Evolutionary conservation across 768 basidiomycete species (phyloP).

Genomic region (Megacollybia marginata): DNA sequence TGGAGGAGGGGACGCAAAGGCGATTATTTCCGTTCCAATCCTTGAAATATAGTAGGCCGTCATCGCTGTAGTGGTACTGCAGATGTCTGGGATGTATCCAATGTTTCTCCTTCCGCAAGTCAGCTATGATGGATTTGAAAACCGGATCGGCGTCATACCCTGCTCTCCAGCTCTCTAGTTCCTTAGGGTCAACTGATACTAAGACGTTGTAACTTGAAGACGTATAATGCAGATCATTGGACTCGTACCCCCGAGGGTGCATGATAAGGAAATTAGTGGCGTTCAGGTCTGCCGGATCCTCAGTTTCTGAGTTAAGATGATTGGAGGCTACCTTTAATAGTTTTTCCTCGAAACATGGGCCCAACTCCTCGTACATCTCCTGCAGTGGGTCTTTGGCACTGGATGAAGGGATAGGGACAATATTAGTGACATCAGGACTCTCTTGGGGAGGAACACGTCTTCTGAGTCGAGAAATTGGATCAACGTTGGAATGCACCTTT

Average conservation of each 20-base stretch:
- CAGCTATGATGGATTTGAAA: background rate
- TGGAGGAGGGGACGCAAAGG: background rate
- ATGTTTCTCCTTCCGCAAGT: background rate
- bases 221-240: background rate
- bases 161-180: background rate
- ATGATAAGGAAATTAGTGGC: background rate
- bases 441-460: too few species aligned
- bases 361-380: constrained; percentile 19
- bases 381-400: constrained; percentile 12
- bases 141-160: background rate
- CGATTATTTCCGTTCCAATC: background rate
- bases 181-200: background rate
- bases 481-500: too few species aligned
- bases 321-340: background rate
- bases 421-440: constrained; percentile 8
- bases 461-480: too few species aligned
- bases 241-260: background rate
- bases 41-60: background rate
- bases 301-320: background rate
- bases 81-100: background rate
- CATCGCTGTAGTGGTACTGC: background rate
- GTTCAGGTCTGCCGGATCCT: background rate
- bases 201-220: background rate
- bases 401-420: background rate
- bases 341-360: constrained; percentile 17